These are phyloP conservation scores for Sugiyamaella qingdaonensis DNA, from an alignment of 805 yeast species.

Conservation along the genomic window DNA sequence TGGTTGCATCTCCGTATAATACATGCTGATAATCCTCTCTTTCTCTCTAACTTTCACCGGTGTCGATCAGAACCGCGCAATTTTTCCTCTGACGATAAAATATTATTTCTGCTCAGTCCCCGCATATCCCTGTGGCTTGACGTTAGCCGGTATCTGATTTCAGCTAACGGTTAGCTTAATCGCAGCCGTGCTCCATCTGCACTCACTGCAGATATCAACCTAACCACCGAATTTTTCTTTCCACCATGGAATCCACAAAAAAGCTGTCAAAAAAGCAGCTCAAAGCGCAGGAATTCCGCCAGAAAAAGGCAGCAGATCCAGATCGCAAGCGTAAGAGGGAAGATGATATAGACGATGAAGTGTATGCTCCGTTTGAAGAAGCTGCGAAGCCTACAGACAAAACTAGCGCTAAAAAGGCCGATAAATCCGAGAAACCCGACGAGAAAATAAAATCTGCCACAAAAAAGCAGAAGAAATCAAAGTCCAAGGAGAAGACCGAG, in stretches of 20 bases:
- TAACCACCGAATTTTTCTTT: background rate
- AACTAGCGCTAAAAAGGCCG: background rate
- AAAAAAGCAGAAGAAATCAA: background rate
- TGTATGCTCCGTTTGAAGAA: background rate
- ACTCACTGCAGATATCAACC: background rate
- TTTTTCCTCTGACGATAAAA: too few relatives aligned
- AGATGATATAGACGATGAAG: background rate
- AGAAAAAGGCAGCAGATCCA: constrained; percentile 15
- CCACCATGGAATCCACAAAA: constrained; percentile 3
- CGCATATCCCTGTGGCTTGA: too few relatives aligned
- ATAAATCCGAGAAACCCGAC: background rate
- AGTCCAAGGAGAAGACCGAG: background rate
- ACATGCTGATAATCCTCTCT: too few relatives aligned
- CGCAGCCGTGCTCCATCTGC: background rate
- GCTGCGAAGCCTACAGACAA: background rate
- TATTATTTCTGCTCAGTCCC: too few relatives aligned
- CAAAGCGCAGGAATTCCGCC: constrained; percentile 28
- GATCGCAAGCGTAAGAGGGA: constrained; percentile 2
- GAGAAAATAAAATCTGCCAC: background rate
- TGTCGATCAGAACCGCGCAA: too few relatives aligned
- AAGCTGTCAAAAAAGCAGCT: constrained; percentile 30
- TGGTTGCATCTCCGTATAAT: too few relatives aligned
- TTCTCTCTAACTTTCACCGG: too few relatives aligned
- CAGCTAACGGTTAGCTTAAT: too few relatives aligned
- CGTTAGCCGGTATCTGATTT: too few relatives aligned